Percentiles rank a stretch among this genome's conserved stretches.
Conservation (phyloP, 2,329 filamentous ascomycete genomes). For the Aspergillus arachidicola region DNA sequence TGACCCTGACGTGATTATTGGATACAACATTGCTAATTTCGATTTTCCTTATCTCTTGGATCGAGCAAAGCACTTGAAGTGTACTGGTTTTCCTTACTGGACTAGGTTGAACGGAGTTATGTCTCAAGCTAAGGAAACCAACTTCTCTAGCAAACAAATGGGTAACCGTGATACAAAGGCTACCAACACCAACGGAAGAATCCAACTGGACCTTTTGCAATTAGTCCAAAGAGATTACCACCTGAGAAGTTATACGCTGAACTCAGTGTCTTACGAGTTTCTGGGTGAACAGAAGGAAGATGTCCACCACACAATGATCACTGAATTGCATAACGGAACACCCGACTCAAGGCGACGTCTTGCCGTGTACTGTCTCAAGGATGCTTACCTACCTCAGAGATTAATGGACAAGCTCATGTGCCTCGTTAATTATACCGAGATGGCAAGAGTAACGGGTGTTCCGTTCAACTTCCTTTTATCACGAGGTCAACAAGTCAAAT, state of each 20-base stretch:
- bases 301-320: constrained; percentile 99
- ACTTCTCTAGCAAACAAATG: constrained; percentile 97
- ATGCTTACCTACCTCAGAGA: constrained; percentile 91
- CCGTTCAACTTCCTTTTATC: constrained; percentile 94
- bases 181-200: constrained; percentile 90
- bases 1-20: constrained; percentile 96
- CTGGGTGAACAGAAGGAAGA: constrained; percentile 97
- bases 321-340: constrained; percentile 94
- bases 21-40: constrained; percentile 98
- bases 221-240: constrained; percentile 94
- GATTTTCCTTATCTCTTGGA: constrained; percentile 96
- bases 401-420: constrained; percentile 98
- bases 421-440: constrained; percentile 98
- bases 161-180: constrained; percentile 91
- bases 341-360: constrained; percentile 87
- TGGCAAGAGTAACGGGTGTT: constrained; percentile 98
- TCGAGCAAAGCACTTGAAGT: constrained; percentile 81
- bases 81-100: constrained; percentile 81
- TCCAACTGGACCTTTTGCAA: constrained; percentile 94
- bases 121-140: constrained; percentile 75
- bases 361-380: constrained; percentile 95
- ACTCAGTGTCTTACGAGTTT: constrained; percentile 94
- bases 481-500: constrained; percentile 94
- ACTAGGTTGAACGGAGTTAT: constrained; percentile 71
- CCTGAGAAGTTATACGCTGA: constrained; percentile 92